Evolutionary conservation across 768 basidiomycete genomes (phyloP), one percentile per base, ranked within the genome.

Genomic region (Boletus rubropictus): DNA sequence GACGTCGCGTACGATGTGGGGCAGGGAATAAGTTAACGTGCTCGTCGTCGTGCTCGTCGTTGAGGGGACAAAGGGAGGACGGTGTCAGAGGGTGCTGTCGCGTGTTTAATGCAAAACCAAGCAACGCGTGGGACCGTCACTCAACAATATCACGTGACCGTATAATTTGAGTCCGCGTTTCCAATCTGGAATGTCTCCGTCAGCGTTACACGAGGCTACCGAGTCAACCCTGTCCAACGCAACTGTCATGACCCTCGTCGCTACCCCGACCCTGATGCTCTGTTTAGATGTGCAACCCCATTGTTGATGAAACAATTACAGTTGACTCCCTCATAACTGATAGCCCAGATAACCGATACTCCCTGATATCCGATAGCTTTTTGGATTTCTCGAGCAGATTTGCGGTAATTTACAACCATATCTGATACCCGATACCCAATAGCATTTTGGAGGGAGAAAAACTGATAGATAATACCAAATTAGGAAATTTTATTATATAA

Each of bases 71-170:
- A 64, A 53, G 58, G 50, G 37, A 46, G 32, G 36, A 43, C 45
- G 27, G 44, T 42, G 48, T 42, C 54, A 51, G 46, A 35, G 33
- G 10, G 29, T 38, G 42, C 39, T 44, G 48, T 54, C 44, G 62
- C 52, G 55, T 60, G 62, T 64, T 68, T 59, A 66, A 64, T 54
- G 59, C 52, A 45, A 55, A 51, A 46, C 27, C 17, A 37, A 34
- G 25, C 33, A 34, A 46, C 54, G 54, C 66, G 64, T 66, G 64
- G 58, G 66, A 66, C 55, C 22, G n/a, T 40, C 35, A 46, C 61
- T 66, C 66, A 66, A 66, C 65, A 68, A 58, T 0, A 39, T 57
- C 65, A 66, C 62, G 64, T 66, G 65, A 68, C 25, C 64, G 62
- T 12, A 49, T 38, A 21, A 50, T 48, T 50, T 64, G 55, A 40